These are phyloP conservation scores for Hordeum vulgare DNA, from an alignment of 176 grass and related monocot genomes.

Conservation along the genomic window DNA sequence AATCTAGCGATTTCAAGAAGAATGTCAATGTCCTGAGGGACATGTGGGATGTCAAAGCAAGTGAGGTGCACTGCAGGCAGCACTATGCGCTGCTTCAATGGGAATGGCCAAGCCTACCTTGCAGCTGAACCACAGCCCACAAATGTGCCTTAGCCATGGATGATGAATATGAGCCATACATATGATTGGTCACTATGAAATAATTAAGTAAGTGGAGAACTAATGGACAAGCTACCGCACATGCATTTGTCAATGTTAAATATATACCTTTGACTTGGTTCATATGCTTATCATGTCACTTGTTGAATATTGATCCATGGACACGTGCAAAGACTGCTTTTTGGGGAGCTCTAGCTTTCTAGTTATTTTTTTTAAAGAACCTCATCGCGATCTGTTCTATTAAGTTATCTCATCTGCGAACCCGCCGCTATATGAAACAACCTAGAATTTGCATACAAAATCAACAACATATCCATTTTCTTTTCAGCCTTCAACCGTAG, in stretches of 20 bases:
- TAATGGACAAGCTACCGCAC: neutral
- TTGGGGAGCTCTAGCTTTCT: neutral
- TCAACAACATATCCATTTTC: neutral
- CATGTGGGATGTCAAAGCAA: constrained; percentile 1
- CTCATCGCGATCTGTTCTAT: neutral
- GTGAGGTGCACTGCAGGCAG: neutral
- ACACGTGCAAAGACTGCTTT: neutral
- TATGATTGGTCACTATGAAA: neutral
- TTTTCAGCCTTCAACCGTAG: neutral
- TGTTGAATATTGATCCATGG: neutral
- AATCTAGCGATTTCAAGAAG: neutral
- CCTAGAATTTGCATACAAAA: neutral
- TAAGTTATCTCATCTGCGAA: neutral
- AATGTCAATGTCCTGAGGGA: neutral
- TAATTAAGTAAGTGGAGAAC: neutral
- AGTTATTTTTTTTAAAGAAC: too few relatives aligned
- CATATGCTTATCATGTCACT: neutral
- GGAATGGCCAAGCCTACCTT: neutral
- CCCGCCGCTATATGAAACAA: neutral
- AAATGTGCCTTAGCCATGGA: neutral
- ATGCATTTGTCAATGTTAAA: neutral
- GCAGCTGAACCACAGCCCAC: neutral
- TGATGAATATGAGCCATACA: neutral
- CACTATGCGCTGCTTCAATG: neutral
- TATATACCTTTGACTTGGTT: neutral